phyloP scores from a whole-genome alignment of 352 stramenopile species.

The Peronospora destructor region DNA sequence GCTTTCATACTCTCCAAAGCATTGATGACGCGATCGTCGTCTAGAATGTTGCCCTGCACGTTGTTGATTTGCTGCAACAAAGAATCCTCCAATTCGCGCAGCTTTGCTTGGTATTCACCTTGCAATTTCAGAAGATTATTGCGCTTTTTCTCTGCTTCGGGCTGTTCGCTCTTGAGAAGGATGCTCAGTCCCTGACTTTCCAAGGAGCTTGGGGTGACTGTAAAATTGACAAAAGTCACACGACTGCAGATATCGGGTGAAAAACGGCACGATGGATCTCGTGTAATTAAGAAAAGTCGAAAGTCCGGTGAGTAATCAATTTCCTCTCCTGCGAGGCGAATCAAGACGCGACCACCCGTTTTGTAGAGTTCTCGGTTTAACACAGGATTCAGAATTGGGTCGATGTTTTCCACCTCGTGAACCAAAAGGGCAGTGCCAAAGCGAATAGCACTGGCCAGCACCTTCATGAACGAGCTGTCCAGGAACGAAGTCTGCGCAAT shows the following conservation, averaged over 20 bases:
- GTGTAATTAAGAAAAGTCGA: slow-evolving; percentile 97
- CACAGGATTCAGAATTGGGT: slow-evolving; percentile 99
- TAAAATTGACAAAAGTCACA: slow-evolving; percentile 99
- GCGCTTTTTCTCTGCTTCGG: slow-evolving; percentile 95
- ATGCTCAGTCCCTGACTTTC: slow-evolving; percentile 94
- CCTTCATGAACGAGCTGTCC: slow-evolving; percentile 99
- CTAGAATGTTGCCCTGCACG: slow-evolving; percentile 98
- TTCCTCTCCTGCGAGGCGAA: slow-evolving; percentile 97
- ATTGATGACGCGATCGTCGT: slow-evolving; percentile 97
- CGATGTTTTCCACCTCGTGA: slow-evolving; percentile 98
- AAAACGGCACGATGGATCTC: slow-evolving; percentile 95
- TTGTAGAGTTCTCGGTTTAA: slow-evolving; percentile 98
- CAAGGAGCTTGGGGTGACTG: slow-evolving; percentile 96
- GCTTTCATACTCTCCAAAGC: slow-evolving; percentile 98
- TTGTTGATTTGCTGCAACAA: slow-evolving; percentile 98
- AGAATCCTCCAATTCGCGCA: slow-evolving; percentile 97
- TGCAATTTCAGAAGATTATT: slow-evolving; percentile 95
- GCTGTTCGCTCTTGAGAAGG: slow-evolving; percentile 95
- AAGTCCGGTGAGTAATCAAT: slow-evolving; percentile 99
- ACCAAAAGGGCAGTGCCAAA: slow-evolving; percentile 99
- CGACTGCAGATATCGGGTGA: slow-evolving; percentile 98
- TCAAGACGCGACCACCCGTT: slow-evolving; percentile 95
- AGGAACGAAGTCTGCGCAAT: slow-evolving; percentile 99
- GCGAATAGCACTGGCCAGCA: slow-evolving; percentile 97
- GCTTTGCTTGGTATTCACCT: slow-evolving; percentile 94